Base-by-base conservation (phyloP, 106 monocot genomes). In the Cymbidium sinense region DNA sequence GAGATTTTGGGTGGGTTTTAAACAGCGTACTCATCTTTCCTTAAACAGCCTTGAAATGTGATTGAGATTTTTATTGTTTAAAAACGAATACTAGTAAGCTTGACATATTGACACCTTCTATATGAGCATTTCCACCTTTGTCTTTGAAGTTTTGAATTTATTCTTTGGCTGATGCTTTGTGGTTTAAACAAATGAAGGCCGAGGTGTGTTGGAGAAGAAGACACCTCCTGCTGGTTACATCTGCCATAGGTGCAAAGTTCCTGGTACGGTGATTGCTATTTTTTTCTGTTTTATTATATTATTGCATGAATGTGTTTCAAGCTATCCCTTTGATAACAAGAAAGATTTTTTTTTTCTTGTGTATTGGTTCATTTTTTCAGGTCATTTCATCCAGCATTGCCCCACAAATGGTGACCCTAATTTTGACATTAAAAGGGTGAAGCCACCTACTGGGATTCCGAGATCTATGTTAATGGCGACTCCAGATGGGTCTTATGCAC, bases 241-340 rank as follows among this genome's bases (percentile, higher is more conserved):
- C 75, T 99, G 98, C 76, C 92, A 99, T 64, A 85, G 98, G 87
- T 99, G 98, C 88, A 99, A 99, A 86, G 81, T 92, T 25, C 86
- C 94, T 35, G 98, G 98, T 92, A 92, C 70, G 79, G 23, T 52
- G 7, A 30, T 81, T 1, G 25, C 37, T 64, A 2, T 69, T 31
- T 28, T 71, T 4, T 70, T 30, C 6, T 10, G 6, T n/a, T 25
- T 29, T 30, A 43, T 70, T 39, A 73, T 73, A 47, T 67, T 67
- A 10, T 30, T 67, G 21, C 4, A n/a, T n/a, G 58, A 58, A 4
- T 58, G 4, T 23, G 37, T 21, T 71, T 36, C 19, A 21, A 7
- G 15, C 10, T 70, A 34, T 70, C 41, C 17, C 17, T 74, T 29
- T 44, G 44, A 29, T 64, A 25, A n/a, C 36, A 6, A 19, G 15